Evolutionary conservation across 306 rosid genomes (phyloP), one percentile per base, ranked within the genome.

Genomic region (Morella rubra): DNA sequence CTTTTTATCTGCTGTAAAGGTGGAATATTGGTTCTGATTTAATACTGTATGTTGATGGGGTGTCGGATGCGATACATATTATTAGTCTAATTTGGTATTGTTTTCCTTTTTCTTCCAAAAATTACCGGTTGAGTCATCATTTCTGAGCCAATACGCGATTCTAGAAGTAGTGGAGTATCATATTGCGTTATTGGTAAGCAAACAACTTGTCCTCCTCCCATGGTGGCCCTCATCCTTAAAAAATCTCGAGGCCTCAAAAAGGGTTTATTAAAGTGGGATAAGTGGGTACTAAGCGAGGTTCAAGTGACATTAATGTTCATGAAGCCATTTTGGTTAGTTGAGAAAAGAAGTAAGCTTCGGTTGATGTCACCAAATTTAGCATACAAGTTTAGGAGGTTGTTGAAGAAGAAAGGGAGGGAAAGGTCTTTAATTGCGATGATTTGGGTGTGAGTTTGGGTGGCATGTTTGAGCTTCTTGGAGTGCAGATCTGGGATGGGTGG

Each of bases 261-360:
- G 52, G 89, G 91, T 49, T 62, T 76, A 24, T 71, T 71, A 19
- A 24, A 86, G 37, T 51, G 90, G 69, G 85, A 51, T 9, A 86
- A 79, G 10, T 79, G 89, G 52, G 90, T 68, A 14, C 87, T 82
- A 74, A 85, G 84, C 22, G 93, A 78, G 69, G 93, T 90, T 85
- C 91, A 90, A 56, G 89, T 76, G 77, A 90, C 83, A 12, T n/a
- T n/a, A n/a, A 87, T 49, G 74, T 75, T 80, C 66, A 44, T 72
- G 15, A 70, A 69, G 10, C 62, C 80, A 15, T 42, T 42, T 6
- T 49, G 79, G 16, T 49, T 24, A 15, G 84, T 19, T 15, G 78
- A 54, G 80, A 49, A 49, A 2, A 9, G 72, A 24, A 82, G 80
- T 51, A 82, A 76, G 69, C 85, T 56, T 5, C 72, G 83, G 24